phyloP scores from a whole-genome alignment of 305 asterid species.

The Rubia peregrina region DNA sequence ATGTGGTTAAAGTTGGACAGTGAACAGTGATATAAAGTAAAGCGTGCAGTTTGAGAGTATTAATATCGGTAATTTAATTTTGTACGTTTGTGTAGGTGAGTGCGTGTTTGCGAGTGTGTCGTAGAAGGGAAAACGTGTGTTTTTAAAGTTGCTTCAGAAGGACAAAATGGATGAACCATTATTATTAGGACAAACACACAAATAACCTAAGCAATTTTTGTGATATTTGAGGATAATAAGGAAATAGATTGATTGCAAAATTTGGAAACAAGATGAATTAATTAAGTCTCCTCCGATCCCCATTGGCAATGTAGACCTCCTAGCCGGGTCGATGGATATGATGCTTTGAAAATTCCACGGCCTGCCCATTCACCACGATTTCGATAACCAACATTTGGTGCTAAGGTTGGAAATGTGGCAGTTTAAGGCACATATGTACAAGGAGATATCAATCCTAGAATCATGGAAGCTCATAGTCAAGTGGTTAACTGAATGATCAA shows the following conservation, averaged over 20 bases:
- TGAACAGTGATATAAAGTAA: too few species aligned
- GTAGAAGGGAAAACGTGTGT: not conserved
- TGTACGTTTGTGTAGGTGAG: not conserved
- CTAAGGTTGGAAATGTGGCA: slow-evolving; percentile 27
- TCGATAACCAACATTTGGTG: slow-evolving; percentile 21
- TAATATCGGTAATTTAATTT: too few species aligned
- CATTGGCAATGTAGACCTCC: slow-evolving; percentile 5
- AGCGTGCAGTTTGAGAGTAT: too few species aligned
- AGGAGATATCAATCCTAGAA: not conserved
- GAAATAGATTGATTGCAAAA: not conserved
- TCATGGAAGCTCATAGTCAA: too few species aligned
- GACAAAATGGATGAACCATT: not conserved
- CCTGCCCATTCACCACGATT: not conserved
- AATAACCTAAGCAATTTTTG: not conserved
- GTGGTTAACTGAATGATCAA: too few species aligned
- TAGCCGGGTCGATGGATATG: slow-evolving; percentile 9
- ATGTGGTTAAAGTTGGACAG: too few species aligned
- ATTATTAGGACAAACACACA: not conserved
- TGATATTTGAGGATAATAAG: not conserved
- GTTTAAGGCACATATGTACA: slow-evolving; percentile 20
- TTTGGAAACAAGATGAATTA: not conserved
- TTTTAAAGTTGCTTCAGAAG: not conserved
- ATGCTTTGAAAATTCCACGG: not conserved
- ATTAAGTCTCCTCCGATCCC: not conserved
- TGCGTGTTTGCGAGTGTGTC: not conserved